Conservation (phyloP, 1,139 yeast genomes). For the Arxiozyma heterogenica region DNA sequence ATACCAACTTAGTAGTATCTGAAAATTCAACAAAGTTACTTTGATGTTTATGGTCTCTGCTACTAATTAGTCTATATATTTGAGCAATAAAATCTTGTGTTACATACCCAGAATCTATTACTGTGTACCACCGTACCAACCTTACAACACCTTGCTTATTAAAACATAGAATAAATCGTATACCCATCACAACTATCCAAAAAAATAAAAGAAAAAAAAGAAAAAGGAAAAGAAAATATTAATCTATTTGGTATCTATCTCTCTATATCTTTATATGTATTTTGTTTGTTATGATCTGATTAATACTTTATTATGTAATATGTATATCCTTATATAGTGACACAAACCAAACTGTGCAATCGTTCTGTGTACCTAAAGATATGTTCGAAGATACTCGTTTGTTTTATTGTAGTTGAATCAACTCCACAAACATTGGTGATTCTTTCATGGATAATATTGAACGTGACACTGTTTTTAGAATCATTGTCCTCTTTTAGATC, state of each 20-base stretch:
- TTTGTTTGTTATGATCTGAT: too few relatives aligned
- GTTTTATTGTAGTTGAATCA: neutral
- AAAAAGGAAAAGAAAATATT: too few relatives aligned
- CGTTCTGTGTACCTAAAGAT: too few relatives aligned
- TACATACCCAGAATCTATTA: constrained; percentile 26
- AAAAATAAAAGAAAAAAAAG: too few relatives aligned
- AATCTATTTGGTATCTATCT: neutral
- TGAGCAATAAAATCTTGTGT: constrained; percentile 30
- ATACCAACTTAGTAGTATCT: constrained; percentile 58
- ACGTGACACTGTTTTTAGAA: too few relatives aligned
- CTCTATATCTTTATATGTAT: too few relatives aligned
- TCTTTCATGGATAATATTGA: neutral
- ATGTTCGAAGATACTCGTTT: neutral
- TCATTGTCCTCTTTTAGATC: too few relatives aligned
- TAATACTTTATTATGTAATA: too few relatives aligned
- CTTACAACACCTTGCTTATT: constrained; percentile 93
- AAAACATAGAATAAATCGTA: constrained; percentile 70
- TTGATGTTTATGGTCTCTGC: constrained; percentile 78
- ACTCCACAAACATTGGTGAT: neutral
- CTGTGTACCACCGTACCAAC: constrained; percentile 68
- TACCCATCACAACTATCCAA: constrained; percentile 41
- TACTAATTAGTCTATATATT: constrained; percentile 72
- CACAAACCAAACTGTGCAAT: too few relatives aligned
- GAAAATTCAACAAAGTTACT: constrained; percentile 73
- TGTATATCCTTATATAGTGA: too few relatives aligned